Base-by-base conservation (phyloP, 331 rosid species). In the Telfairia occidentalis region DNA sequence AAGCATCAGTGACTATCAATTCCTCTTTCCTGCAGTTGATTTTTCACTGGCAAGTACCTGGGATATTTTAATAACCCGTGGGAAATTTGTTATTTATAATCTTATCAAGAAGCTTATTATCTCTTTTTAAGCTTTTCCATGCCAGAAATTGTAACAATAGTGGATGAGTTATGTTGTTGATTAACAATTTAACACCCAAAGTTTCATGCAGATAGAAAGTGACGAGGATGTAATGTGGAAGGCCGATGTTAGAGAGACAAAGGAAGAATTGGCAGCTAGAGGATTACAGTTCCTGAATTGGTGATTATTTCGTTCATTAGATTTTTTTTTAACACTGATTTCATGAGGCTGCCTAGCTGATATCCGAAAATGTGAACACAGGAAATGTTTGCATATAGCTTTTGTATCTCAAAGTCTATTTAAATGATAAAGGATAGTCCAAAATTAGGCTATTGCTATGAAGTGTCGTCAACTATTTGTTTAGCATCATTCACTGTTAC, bases 11-110 rank as follows among this genome's bases (percentile, higher is more conserved):
- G 79, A 84, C 43, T 84, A 84, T 71, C 84, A 84, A 63, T 81
- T 78, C 61, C 84, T 81, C 48, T 84, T 84, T 71, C 87, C 87
- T n/a, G 87, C 82, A 4, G 75, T 84, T 70, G 81, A 84, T 54
- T 84, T 84, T 75, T 84, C 87, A 11, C 84, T 77, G 84, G 87
- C 78, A 80, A 84, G 84, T 78, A 71, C 40, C 70, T 50, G 76
- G 37, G 71, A 54, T 43, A 59, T 59, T 65, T 15, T 35, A 30
- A 18, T 37, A 9, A 59, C 29, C 40, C 74, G 46, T 19, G 37
- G 65, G 55, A n/a, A 81, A 38, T 9, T 45, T 57, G 5, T 4
- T 10, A 1, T 8, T 37, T 69, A 5, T 58, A 48, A 49, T 46
- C 74, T 42, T 37, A n/a, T 53, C 26, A 64, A 54, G 76, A 26